Base-by-base conservation (phyloP, 2,329 filamentous ascomycete genomes). In the Amylocarpus encephaloides region DNA sequence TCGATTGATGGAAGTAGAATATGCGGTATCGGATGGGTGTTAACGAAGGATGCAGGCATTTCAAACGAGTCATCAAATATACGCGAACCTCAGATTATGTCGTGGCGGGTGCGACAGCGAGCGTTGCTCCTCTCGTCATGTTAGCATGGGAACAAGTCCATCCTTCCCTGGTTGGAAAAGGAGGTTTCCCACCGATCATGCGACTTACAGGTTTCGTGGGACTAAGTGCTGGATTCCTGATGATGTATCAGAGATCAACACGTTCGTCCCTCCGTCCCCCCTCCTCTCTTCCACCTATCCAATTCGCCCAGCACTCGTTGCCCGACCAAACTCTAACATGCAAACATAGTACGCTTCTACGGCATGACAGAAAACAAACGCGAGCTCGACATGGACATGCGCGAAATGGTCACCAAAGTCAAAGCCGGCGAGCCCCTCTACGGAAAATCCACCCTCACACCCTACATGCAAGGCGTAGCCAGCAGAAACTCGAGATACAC, bases 321-420 rank as follows among this genome's bases (percentile, higher is more conserved):
- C 26, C 5, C 33, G 33, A 18, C 9, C 7, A 43, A 16, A 29
- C 13, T 30, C n/a, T 36, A 10, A 12, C 35, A 15, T 15, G 40
- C 49, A 49, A 13, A 5, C 12, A 49, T 43, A 95, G 90, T 92
- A 65, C 87, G 93, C 59, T 97, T 98, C 73, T 97, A 96, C 73
- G 93, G 93, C 63, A 88, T 91, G 71, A 84, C 80, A 43, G 93
- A 98, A 71, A 98, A 98, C 73, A 73, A 84, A 48, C 84, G 93
- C 63, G 93, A 98, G 71, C 75, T 93, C 51, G 86, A 95, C 58
- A 85, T 95, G 85, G 93, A 98, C 68, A 97, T 97, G 91, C 80
- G 82, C 58, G 93, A 98, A 72, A 98, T 98, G 93, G 91, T 96
- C 34, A 80, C 83, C 69, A 94, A 92, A 73, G 91, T 97, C 68